Evolutionary conservation across 2,329 filamentous ascomycete genomes (phyloP).

Genomic region (Paecilomyces dactylethromorphus): DNA sequence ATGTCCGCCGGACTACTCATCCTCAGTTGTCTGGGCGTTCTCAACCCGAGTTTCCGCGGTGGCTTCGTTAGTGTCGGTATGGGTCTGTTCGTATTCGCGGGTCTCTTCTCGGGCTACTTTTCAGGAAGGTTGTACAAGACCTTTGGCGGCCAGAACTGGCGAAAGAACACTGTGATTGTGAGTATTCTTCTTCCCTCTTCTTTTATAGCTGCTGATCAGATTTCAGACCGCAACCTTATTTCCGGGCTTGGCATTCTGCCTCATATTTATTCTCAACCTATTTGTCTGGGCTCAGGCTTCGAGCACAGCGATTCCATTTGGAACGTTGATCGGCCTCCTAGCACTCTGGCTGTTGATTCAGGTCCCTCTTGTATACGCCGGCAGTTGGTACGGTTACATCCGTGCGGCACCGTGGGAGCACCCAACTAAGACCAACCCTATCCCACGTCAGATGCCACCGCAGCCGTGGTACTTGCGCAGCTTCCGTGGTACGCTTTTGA

Average conservation of each 20-base stretch:
- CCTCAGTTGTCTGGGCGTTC: slow-evolving; percentile 66
- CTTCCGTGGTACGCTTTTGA: slow-evolving; percentile 59
- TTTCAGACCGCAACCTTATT: slow-evolving; percentile 64
- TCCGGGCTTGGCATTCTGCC: slow-evolving; percentile 67
- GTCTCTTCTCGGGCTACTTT: slow-evolving; percentile 80
- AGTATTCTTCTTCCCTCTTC: slow-evolving; percentile 11
- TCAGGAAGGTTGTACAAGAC: slow-evolving; percentile 77
- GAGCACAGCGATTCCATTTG: slow-evolving; percentile 78
- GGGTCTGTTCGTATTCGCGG: slow-evolving; percentile 76
- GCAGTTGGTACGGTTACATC: slow-evolving; percentile 70
- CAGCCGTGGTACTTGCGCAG: slow-evolving; percentile 70
- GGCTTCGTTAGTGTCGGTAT: slow-evolving; percentile 81
- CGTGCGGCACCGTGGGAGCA: slow-evolving; percentile 67
- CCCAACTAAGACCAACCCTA: slow-evolving; percentile 67
- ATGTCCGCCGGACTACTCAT: slow-evolving; percentile 68
- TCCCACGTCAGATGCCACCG: slow-evolving; percentile 66
- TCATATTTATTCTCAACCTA: slow-evolving; percentile 74
- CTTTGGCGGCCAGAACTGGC: slow-evolving; percentile 68
- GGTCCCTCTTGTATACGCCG: slow-evolving; percentile 74
- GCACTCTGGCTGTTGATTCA: slow-evolving; percentile 80
- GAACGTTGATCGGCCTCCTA: slow-evolving; percentile 66
- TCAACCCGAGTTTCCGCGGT: slow-evolving; percentile 85
- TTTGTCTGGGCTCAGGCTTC: slow-evolving; percentile 89
- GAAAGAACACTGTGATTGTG: slow-evolving; percentile 64
- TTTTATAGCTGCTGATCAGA: slow-evolving; percentile 9